A percentile compares a stretch with the other conserved stretches of the same genome.
Conservation (phyloP, 176 grass and related monocot species). For the Oryza australiensis region DNA sequence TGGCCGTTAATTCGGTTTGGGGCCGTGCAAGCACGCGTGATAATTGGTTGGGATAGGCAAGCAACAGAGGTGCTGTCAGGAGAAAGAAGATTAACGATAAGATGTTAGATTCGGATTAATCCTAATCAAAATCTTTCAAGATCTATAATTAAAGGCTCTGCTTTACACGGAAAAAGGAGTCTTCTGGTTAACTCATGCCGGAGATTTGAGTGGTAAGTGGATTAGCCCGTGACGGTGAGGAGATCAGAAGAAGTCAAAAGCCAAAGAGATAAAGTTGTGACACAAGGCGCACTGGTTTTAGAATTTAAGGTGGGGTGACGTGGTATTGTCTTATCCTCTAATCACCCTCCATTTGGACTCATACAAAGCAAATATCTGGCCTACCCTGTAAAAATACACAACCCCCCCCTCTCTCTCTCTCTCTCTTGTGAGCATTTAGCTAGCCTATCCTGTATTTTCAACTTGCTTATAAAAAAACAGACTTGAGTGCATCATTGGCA, state of each 20-base stretch:
- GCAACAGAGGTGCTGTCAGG: neutral
- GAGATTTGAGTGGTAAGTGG: neutral
- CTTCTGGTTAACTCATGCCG: slow-evolving; percentile 15
- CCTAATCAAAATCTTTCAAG: slow-evolving; percentile 15
- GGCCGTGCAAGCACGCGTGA: neutral
- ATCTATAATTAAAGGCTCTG: neutral
- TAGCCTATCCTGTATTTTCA: neutral
- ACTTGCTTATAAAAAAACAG: neutral
- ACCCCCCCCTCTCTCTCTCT: too few relatives aligned
- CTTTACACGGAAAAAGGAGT: slow-evolving; percentile 19
- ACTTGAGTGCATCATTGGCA: neutral
- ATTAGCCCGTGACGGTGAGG: slow-evolving; percentile 1
- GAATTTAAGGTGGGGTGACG: slow-evolving; percentile 22
- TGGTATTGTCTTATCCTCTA: slow-evolving; percentile 5
- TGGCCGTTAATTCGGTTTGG: slow-evolving; percentile 39
- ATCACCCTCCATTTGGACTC: slow-evolving; percentile 16
- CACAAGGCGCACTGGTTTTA: slow-evolving; percentile 28
- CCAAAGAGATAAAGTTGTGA: slow-evolving; percentile 27
- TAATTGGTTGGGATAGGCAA: slow-evolving; percentile 7
- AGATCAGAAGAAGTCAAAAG: neutral
- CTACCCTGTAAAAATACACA: neutral
- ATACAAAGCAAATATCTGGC: slow-evolving; percentile 1
- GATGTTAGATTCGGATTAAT: slow-evolving; percentile 23
- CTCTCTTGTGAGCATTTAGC: neutral
- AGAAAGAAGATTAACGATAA: neutral